phyloP scores from a whole-genome alignment of 805 yeast genomes.

The Teunomyces panamensis region DNA sequence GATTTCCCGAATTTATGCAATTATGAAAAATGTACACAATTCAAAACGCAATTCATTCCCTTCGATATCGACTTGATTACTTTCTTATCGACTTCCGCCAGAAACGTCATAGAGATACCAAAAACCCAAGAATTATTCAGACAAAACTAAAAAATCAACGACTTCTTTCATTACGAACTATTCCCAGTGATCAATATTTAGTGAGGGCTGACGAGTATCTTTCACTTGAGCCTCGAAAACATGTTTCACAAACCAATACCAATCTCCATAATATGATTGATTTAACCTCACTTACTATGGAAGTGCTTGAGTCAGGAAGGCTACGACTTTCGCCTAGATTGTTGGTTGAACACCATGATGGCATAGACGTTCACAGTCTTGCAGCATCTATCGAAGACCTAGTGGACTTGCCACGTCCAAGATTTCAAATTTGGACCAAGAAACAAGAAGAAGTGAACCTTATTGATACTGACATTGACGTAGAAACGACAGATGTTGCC shows the following conservation, averaged over 20 bases:
- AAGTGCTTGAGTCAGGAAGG: background rate
- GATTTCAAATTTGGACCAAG: background rate
- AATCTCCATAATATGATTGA: background rate
- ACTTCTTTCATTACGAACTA: slow-evolving; percentile 38
- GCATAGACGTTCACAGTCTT: background rate
- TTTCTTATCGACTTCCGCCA: slow-evolving; percentile 33
- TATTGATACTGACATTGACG: background rate
- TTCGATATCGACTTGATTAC: slow-evolving; percentile 32
- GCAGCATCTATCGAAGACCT: background rate
- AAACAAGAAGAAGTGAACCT: background rate
- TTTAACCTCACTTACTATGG: background rate
- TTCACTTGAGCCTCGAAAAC: slow-evolving; percentile 10
- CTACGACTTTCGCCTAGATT: background rate
- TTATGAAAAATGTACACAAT: background rate
- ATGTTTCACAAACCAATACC: background rate
- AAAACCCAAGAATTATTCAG: slow-evolving; percentile 37
- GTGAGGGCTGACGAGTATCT: slow-evolving; percentile 33
- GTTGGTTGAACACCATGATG: background rate
- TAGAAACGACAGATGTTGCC: too few relatives aligned
- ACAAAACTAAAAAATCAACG: slow-evolving; percentile 29
- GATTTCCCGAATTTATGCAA: background rate
- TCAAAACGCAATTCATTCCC: slow-evolving; percentile 15
- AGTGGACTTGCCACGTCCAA: background rate
- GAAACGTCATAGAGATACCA: slow-evolving; percentile 36
- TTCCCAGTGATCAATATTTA: slow-evolving; percentile 30